Evolutionary conservation across 176 grass and related monocot species (phyloP).

Genomic region (Saccharum spontaneum): DNA sequence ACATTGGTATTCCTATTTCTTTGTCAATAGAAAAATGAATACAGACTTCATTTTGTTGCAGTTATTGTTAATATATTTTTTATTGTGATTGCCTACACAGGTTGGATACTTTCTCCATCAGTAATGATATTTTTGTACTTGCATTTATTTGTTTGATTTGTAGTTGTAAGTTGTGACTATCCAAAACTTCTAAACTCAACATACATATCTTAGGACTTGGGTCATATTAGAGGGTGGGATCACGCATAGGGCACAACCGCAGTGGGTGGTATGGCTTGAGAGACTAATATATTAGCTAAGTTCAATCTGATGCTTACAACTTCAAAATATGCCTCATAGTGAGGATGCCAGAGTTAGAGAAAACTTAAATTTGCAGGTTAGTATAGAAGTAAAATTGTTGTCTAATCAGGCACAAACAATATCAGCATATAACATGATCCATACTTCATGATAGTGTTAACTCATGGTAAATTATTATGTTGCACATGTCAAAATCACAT

Average conservation of each 20-base stretch:
- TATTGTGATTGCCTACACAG: background rate
- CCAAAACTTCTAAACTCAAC: background rate
- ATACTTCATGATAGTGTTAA: background rate
- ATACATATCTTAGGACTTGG: background rate
- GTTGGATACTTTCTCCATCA: background rate
- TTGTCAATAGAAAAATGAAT: background rate
- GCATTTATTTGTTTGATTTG: background rate
- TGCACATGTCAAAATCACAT: background rate
- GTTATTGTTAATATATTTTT: background rate
- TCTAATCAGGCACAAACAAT: background rate
- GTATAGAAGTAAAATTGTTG: background rate
- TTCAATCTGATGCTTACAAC: background rate
- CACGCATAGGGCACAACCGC: background rate
- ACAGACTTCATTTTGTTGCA: background rate
- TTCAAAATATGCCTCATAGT: background rate
- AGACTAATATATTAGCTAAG: background rate
- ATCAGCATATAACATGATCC: background rate
- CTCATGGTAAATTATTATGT: background rate
- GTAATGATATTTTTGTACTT: background rate
- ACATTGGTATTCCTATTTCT: constrained; percentile 50
- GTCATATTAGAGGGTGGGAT: background rate
- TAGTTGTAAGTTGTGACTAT: background rate
- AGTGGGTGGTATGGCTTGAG: background rate
- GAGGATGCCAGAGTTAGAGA: background rate
- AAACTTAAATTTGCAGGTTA: background rate